Percentiles rank a stretch among this genome's conserved stretches.
These are phyloP conservation scores for Actinomortierella ambigua DNA, from an alignment of 371 early-diverging fungal species.

Conservation along the genomic window DNA sequence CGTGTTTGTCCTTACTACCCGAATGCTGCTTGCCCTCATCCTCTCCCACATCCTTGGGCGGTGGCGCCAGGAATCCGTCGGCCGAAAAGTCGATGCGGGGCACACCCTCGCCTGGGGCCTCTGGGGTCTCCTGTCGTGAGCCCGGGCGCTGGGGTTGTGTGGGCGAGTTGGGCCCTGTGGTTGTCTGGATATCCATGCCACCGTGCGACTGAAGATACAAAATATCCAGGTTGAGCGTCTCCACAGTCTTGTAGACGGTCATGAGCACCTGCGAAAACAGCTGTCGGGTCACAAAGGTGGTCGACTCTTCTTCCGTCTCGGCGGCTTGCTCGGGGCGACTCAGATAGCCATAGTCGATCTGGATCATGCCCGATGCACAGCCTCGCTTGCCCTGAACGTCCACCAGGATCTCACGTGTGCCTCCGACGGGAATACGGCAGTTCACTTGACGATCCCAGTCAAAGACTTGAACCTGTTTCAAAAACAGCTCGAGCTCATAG, in stretches of 20 bases:
- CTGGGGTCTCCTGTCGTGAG: not conserved
- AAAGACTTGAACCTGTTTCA: constrained; percentile 67
- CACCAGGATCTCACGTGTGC: constrained; percentile 58
- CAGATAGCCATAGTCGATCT: constrained; percentile 75
- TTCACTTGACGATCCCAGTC: constrained; percentile 58
- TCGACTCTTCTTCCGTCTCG: constrained; percentile 21
- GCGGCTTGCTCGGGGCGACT: constrained; percentile 28
- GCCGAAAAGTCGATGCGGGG: constrained; percentile 40
- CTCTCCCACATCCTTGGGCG: constrained; percentile 11
- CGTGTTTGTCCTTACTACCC: constrained; percentile 3
- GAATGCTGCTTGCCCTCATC: constrained; percentile 9
- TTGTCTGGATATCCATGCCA: constrained; percentile 28
- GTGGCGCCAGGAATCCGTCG: constrained; percentile 42
- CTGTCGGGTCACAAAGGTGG: constrained; percentile 70
- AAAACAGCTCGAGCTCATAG: constrained; percentile 77
- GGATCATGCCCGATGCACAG: constrained; percentile 75
- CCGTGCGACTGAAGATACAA: constrained; percentile 56
- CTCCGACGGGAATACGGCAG: constrained; percentile 62
- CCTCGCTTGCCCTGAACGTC: constrained; percentile 80
- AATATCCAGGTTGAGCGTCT: constrained; percentile 70
- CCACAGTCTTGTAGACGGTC: constrained; percentile 72
- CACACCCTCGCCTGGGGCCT: constrained; percentile 1
- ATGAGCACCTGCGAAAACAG: constrained; percentile 72
- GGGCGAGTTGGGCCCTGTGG: constrained; percentile 35
- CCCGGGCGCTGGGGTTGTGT: constrained; percentile 4